Conservation (phyloP, 192 early-diverging fungal species). For the Coemansia sp. region DNA sequence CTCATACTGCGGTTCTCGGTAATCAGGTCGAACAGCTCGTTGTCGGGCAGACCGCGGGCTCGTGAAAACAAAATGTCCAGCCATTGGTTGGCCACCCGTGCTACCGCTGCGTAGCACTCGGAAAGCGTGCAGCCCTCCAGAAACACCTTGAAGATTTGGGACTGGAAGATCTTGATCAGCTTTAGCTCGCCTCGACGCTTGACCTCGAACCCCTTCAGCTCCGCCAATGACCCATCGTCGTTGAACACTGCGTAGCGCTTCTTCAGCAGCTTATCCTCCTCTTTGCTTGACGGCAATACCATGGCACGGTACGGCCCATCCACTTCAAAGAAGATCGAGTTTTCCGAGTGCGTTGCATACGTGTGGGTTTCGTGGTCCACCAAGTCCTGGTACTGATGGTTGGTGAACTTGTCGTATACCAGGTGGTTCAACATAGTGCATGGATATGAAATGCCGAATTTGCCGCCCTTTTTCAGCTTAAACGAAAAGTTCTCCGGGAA, state of each 20-base stretch:
- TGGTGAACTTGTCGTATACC: constrained; percentile 93
- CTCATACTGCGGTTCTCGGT: constrained; percentile 98
- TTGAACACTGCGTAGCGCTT: constrained; percentile 99
- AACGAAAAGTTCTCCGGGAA: constrained; percentile 95
- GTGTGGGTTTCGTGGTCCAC: constrained; percentile 55
- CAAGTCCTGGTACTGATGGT: constrained; percentile 94
- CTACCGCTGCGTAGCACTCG: constrained; percentile 89
- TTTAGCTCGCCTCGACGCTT: constrained; percentile 98
- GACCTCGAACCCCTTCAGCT: constrained; percentile 98
- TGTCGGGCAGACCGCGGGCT: constrained; percentile 75
- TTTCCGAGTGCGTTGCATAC: constrained; percentile 78
- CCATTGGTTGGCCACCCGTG: constrained; percentile 89
- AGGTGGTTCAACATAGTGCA: constrained; percentile 98
- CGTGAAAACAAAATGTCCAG: constrained; percentile 88
- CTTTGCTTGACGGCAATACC: constrained; percentile 93
- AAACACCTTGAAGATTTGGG: constrained; percentile 89
- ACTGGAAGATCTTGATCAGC: constrained; percentile 97
- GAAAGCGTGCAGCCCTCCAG: constrained; percentile 79
- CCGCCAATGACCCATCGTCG: constrained; percentile 87
- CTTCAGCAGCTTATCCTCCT: constrained; percentile 94
- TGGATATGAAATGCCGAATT: constrained; percentile 90
- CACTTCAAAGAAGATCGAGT: constrained; percentile 98
- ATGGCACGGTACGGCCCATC: constrained; percentile 98
- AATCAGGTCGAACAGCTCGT: constrained; percentile 92
- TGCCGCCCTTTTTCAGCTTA: constrained; percentile 72